Conservation (phyloP, 2,329 filamentous ascomycete species). For the Microdochium nivale region DNA sequence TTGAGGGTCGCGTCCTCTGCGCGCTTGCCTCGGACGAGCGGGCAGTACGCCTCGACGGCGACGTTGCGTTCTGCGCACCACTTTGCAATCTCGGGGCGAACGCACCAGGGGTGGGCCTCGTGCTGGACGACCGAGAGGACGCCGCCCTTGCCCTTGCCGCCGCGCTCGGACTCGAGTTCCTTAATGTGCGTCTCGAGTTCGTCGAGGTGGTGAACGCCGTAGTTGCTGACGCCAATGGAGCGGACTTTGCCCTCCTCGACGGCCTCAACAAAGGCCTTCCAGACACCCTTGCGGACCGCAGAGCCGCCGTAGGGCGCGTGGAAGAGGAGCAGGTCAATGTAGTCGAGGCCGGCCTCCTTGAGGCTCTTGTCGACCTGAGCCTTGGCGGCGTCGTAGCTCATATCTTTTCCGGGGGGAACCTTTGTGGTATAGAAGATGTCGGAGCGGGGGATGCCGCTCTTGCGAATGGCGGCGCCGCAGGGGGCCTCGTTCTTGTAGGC, state of each 20-base stretch:
- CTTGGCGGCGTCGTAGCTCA: slow-evolving; percentile 55
- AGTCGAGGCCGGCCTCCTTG: slow-evolving; percentile 50
- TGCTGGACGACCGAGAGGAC: slow-evolving; percentile 78
- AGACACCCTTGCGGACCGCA: slow-evolving; percentile 46
- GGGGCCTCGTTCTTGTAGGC: slow-evolving; percentile 42
- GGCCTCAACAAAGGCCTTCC: slow-evolving; percentile 55
- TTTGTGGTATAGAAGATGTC: slow-evolving; percentile 50
- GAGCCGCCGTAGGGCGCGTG: slow-evolving; percentile 53
- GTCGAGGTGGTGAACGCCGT: slow-evolving; percentile 53
- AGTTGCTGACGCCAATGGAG: slow-evolving; percentile 57
- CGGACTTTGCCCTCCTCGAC: slow-evolving; percentile 53
- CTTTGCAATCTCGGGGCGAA: slow-evolving; percentile 65
- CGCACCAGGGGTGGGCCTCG: slow-evolving; percentile 85
- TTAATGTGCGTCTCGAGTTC: slow-evolving; percentile 51
- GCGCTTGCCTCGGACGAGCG: slow-evolving; percentile 58
- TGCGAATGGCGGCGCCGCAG: slow-evolving; percentile 34
- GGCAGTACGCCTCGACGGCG: slow-evolving; percentile 55
- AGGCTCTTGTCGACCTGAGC: slow-evolving; percentile 56
- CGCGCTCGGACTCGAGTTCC: slow-evolving; percentile 52
- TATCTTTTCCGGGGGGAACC: slow-evolving; percentile 28
- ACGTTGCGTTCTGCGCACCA: slow-evolving; percentile 63
- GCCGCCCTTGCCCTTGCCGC: slow-evolving; percentile 57
- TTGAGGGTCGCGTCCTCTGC: slow-evolving; percentile 59
- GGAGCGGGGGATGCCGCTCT: slow-evolving; percentile 31
- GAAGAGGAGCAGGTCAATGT: slow-evolving; percentile 59